phyloP scores from a whole-genome alignment of 2,329 filamentous ascomycete genomes.

The Colletotrichum eremochloae region DNA sequence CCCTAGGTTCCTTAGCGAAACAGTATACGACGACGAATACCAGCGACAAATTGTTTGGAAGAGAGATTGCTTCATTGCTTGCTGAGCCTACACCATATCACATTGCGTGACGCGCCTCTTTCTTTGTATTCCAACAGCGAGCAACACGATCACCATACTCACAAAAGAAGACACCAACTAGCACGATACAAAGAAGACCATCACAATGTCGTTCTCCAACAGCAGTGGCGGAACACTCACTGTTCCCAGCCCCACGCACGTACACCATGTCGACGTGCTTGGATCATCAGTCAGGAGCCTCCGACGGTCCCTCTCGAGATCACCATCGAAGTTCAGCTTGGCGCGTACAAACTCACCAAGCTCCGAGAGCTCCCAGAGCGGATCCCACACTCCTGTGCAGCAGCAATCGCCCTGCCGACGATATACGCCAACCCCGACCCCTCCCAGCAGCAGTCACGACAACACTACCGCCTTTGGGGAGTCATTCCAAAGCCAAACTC shows the following conservation, averaged over 20 bases:
- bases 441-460: constrained; percentile 47
- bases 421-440: constrained; percentile 46
- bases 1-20: constrained; percentile 28
- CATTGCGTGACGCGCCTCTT: constrained; percentile 21
- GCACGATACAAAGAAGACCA: constrained; percentile 27
- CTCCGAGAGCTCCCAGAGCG: constrained; percentile 60
- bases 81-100: constrained; percentile 23
- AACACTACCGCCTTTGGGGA: constrained; percentile 48
- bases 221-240: constrained; percentile 82
- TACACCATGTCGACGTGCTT: constrained; percentile 82
- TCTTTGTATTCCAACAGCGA: constrained; percentile 34
- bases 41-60: constrained; percentile 37
- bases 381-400: constrained; percentile 40
- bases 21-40: constrained; percentile 39
- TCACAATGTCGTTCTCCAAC: constrained; percentile 70
- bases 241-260: constrained; percentile 86
- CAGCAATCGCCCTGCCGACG: constrained; percentile 61
- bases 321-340: constrained; percentile 90
- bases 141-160: constrained; percentile 5
- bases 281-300: constrained; percentile 85
- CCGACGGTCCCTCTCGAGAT: constrained; percentile 88
- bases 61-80: constrained; percentile 30
- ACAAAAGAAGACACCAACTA: constrained; percentile 23
- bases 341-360: constrained; percentile 62
- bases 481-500: constrained; percentile 48